Conservation (phyloP, 306 rosid species). For the Hippophae rhamnoides region DNA sequence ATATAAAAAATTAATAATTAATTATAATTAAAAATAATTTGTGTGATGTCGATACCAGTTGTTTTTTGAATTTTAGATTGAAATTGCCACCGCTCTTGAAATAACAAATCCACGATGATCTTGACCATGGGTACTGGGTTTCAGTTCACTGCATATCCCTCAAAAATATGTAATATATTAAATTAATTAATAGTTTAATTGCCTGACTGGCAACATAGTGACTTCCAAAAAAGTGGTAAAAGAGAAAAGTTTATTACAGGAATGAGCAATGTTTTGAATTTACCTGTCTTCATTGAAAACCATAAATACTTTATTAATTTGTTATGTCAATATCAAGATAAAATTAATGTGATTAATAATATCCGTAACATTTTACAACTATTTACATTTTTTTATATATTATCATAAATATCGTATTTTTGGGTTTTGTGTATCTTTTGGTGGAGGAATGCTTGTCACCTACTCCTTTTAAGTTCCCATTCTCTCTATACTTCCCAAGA, state of each 20-base stretch:
- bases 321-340: constrained; percentile 6
- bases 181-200: constrained; percentile 1
- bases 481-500: constrained; percentile 26
- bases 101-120: constrained; percentile 17
- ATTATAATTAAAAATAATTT: too few relatives aligned
- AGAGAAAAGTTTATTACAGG: constrained; percentile 25
- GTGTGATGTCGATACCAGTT: too few relatives aligned
- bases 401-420: constrained; percentile 15
- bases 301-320: constrained; percentile 31
- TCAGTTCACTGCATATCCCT: constrained; percentile 1
- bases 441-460: constrained; percentile 95
- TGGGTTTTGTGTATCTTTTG: constrained; percentile 58
- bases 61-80: too few relatives aligned
- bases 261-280: constrained; percentile 62
- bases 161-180: background rate
- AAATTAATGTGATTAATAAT: constrained; percentile 2
- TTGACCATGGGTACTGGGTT: constrained; percentile 14
- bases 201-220: constrained; percentile 1
- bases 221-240: constrained; percentile 22
- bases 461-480: constrained; percentile 65
- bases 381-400: constrained; percentile 2
- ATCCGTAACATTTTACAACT: constrained; percentile 15
- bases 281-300: constrained; percentile 41
- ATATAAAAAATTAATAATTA: too few relatives aligned
- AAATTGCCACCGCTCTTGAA: too few relatives aligned